phyloP scores from a whole-genome alignment of 257 asterid species.

The Avicennia marina region DNA sequence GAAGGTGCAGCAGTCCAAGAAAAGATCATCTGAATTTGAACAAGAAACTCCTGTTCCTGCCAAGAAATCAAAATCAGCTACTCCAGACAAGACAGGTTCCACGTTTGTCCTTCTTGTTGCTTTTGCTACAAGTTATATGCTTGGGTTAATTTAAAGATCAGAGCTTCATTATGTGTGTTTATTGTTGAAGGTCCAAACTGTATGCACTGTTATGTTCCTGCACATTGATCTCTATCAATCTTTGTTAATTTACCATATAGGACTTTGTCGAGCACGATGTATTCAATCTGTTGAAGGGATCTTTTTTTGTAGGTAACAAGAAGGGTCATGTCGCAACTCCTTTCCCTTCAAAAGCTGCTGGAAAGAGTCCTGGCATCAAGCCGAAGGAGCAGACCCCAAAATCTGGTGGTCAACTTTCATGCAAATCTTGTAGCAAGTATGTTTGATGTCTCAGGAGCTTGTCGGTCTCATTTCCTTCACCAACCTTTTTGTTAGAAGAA shows the following conservation, averaged over 20 bases:
- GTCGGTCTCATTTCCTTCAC: background rate
- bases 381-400: constrained; percentile 27
- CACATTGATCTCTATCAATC: too few species aligned
- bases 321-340: constrained; percentile 26
- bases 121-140: background rate
- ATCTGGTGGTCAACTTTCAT: constrained; percentile 22
- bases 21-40: constrained; percentile 39
- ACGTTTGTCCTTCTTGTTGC: background rate
- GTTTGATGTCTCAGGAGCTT: background rate
- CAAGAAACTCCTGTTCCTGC: constrained; percentile 22
- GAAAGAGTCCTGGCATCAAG: constrained; percentile 21
- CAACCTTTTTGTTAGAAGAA: background rate
- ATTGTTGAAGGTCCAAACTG: too few species aligned
- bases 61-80: constrained; percentile 48
- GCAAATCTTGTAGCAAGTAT: constrained; percentile 29
- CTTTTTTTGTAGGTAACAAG: constrained; percentile 26
- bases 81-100: constrained; percentile 49
- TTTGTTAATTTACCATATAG: too few species aligned
- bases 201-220: background rate
- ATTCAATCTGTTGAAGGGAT: background rate
- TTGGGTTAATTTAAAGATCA: too few species aligned
- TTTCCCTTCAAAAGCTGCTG: constrained; percentile 24
- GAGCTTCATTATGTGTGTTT: too few species aligned
- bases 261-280: too few species aligned
- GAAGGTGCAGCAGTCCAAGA: constrained; percentile 31